Base-by-base conservation (phyloP, 2,329 filamentous ascomycete genomes). In the Zymoseptoria pseudotritici region DNA sequence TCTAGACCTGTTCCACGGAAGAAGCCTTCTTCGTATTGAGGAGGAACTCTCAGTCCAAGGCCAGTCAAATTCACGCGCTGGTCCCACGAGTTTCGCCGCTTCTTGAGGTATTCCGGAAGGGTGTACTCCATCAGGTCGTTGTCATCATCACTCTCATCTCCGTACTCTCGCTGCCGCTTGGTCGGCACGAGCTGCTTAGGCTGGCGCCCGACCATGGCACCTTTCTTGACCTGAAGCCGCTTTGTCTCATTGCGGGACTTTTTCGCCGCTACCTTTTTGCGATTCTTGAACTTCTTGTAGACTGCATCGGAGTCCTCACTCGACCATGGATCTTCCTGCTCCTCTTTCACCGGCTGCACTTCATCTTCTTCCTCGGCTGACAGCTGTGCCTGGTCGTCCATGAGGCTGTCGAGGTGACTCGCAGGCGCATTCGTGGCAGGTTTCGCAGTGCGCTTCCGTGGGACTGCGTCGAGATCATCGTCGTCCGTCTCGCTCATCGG, bases 1-100 rank as follows among this genome's bases (percentile, higher is more conserved):
- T 88, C 85, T 61, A 87, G 82, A 55, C 91, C 89, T 17, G 36
- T 42, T 11, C 36, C 36, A 6, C 36, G 36, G 0, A 87, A 89
- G 65, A 96, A 92, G 9, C 88, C 80, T 54, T 86, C 86, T 0
- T 86, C 82, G 70, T 88, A 96, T 54, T 84, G 82, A 0, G 94
- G 94, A 0, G 94, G 91, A 2, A 95, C 73, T 63, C 83, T 86
- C 51, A 97, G 77, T 0, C 88, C 90, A 5, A 83, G 83, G 58
- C 88, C 59, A 85, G 83, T 53, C 91, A 76, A 26, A 73, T 73
- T 42, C 53, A 77, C 77, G n/a, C 81, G 78, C 53, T 80, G 76
- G 58, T 94, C 87, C 68, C 96, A 92, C 21, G 80, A 75, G n/a
- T 74, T 77, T 22, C 88, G 82, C n/a, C 93, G 83, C 21, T 82